Evolutionary conservation across 352 stramenopile species (phyloP).

Genomic region (Thraustochytrium striatum): DNA sequence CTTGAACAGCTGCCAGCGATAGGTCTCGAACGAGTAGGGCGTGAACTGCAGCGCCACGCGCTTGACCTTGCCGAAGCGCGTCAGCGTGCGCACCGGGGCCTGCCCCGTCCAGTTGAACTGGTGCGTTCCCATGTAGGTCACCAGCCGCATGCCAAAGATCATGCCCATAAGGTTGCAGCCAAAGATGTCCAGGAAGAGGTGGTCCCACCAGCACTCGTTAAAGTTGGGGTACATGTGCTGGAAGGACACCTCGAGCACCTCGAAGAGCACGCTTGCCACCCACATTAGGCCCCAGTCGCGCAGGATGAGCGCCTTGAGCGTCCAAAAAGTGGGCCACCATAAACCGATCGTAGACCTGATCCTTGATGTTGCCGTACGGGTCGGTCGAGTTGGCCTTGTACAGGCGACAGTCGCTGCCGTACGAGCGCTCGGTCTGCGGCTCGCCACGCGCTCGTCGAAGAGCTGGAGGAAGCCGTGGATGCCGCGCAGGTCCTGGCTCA

Average conservation of each 20-base stretch:
- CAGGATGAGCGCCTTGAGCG: constrained; percentile 62
- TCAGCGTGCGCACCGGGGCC: constrained; percentile 66
- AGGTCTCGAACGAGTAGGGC: constrained; percentile 75
- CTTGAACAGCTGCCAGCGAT: constrained; percentile 83
- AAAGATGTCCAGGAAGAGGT: constrained; percentile 79
- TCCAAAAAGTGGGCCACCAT: constrained; percentile 82
- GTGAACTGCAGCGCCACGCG: constrained; percentile 77
- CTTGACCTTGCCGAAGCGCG: constrained; percentile 69
- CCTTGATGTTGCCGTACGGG: constrained; percentile 62
- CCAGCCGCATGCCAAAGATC: constrained; percentile 51
- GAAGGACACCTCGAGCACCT: constrained; percentile 77
- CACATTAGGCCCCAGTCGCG: constrained; percentile 32
- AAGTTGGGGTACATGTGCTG: constrained; percentile 85
- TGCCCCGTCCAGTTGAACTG: constrained; percentile 81
- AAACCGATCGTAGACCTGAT: constrained; percentile 74
- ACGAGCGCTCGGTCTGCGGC: constrained; percentile 67
- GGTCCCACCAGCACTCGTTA: constrained; percentile 90
- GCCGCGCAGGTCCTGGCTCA: constrained; percentile 60
- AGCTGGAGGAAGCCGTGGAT: constrained; percentile 65
- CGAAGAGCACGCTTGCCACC: constrained; percentile 62
- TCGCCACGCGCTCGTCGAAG: constrained; percentile 67
- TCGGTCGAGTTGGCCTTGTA: constrained; percentile 60
- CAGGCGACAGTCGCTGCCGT: constrained; percentile 69
- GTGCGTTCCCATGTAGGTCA: constrained; percentile 71
- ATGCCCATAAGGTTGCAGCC: constrained; percentile 84